Conservation (phyloP, 176 grass and related monocot species). For the Oryza rufipogon region DNA sequence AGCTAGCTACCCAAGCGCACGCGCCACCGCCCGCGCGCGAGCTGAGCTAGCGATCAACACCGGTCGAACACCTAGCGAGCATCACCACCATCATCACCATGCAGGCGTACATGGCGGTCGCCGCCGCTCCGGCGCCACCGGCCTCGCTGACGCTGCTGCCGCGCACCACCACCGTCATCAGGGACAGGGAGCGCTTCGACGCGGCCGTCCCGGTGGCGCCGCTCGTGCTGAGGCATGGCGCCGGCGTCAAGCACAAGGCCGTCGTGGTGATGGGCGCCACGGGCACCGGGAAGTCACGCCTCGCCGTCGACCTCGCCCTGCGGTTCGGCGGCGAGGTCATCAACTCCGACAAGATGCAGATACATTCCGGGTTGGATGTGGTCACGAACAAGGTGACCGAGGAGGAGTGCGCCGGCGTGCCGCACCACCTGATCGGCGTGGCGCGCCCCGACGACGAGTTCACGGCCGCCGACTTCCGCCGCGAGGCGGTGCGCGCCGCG, state of each 20-base stretch:
- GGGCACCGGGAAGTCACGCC: constrained; percentile 84
- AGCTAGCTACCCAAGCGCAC: no score
- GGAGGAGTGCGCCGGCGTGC: constrained; percentile 59
- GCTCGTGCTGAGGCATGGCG: constrained; percentile 28
- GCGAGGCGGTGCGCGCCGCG: constrained; percentile 48
- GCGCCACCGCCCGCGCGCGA: no score
- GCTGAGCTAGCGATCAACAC: background rate
- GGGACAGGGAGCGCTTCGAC: constrained; percentile 23
- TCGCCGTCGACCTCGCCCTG: constrained; percentile 78
- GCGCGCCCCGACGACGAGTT: constrained; percentile 71
- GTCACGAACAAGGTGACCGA: constrained; percentile 77
- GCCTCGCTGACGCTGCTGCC: constrained; percentile 17
- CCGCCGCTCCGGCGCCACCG: constrained; percentile 6
- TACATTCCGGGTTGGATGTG: constrained; percentile 61
- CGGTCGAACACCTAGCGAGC: background rate
- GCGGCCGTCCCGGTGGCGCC: background rate
- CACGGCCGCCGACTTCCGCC: constrained; percentile 64
- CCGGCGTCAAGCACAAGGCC: constrained; percentile 58
- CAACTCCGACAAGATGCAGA: constrained; percentile 92
- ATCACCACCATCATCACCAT: background rate
- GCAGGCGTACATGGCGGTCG: constrained; percentile 27
- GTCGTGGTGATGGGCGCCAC: constrained; percentile 88
- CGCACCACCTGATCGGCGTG: constrained; percentile 80
- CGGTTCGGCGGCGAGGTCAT: constrained; percentile 71
- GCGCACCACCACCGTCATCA: constrained; percentile 11